Conservation (phyloP, 768 basidiomycete species). For the Tylopilus felleus region DNA sequence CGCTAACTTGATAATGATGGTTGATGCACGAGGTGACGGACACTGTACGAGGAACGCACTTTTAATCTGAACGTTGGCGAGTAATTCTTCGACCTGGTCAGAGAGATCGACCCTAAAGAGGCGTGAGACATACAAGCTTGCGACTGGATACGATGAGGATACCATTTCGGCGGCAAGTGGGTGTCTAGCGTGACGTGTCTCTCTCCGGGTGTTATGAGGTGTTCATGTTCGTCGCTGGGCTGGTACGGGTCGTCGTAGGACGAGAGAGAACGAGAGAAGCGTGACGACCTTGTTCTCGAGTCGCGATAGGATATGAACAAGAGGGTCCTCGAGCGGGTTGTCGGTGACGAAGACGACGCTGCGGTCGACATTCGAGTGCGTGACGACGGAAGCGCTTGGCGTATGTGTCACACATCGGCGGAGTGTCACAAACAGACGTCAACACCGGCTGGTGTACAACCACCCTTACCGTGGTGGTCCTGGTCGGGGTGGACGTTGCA, state of each 20-base stretch:
- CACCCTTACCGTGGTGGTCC: too few relatives aligned
- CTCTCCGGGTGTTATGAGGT: conserved; percentile 47
- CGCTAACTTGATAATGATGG: conserved; percentile 53
- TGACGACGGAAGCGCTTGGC: conserved; percentile 11
- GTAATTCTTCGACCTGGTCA: conserved; percentile 82
- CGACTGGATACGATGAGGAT: conserved; percentile 2
- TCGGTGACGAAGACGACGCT: conserved; percentile 35
- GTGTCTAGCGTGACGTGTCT: conserved; percentile 53
- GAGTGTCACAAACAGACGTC: conserved; percentile 19
- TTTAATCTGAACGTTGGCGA: conserved; percentile 67
- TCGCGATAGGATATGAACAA: conserved; percentile 94
- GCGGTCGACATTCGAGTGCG: conserved; percentile 31
- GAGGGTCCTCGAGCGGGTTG: conserved; percentile 84
- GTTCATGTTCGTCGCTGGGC: conserved; percentile 55
- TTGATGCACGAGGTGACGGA: conserved; percentile 12
- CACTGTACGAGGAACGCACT: conserved; percentile 48
- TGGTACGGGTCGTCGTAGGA: conserved; percentile 47
- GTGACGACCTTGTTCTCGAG: conserved; percentile 49
- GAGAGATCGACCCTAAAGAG: conserved; percentile 81
- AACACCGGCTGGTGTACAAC: conserved; percentile 14
- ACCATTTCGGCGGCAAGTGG: conserved; percentile 87
- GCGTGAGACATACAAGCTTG: conserved; percentile 11
- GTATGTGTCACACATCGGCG: conserved; percentile 21
- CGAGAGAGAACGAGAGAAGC: conserved; percentile 40
- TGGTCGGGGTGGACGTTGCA: too few relatives aligned